A percentile compares a stretch with the other conserved stretches of the same genome.
These are phyloP conservation scores for Saturnispora mendoncae DNA, from an alignment of 805 yeast species.

Conservation along the genomic window DNA sequence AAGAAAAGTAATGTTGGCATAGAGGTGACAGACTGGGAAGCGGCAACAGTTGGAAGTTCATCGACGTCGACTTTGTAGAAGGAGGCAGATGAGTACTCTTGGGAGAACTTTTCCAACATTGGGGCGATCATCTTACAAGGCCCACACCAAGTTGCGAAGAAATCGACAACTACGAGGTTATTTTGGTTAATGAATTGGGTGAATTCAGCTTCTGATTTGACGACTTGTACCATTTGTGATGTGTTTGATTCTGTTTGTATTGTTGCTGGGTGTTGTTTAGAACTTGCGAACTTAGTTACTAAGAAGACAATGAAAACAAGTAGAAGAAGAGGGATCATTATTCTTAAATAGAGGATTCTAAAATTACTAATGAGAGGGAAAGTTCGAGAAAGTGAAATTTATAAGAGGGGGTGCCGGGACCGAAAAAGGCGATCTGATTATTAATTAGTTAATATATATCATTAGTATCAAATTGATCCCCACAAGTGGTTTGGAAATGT, in stretches of 20 bases:
- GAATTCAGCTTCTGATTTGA: slow-evolving; percentile 48
- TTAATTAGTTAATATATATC: too few species aligned
- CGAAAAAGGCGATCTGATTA: too few species aligned
- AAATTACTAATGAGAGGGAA: background rate
- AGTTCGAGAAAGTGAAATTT: background rate
- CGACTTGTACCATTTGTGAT: slow-evolving; percentile 42
- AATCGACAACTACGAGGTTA: slow-evolving; percentile 85
- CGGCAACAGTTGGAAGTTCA: slow-evolving; percentile 66
- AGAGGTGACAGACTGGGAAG: slow-evolving; percentile 46
- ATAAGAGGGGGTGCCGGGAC: too few species aligned
- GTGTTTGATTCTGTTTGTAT: slow-evolving; percentile 2
- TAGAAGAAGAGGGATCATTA: slow-evolving; percentile 22
- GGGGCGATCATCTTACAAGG: slow-evolving; percentile 99
- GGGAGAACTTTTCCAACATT: slow-evolving; percentile 71
- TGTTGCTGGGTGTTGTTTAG: background rate
- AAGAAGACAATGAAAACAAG: slow-evolving; percentile 21
- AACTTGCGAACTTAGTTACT: slow-evolving; percentile 21
- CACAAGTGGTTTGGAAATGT: too few species aligned
- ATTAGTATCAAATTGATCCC: too few species aligned
- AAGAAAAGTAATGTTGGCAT: slow-evolving; percentile 64
- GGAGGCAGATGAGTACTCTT: slow-evolving; percentile 54
- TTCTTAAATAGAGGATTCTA: background rate
- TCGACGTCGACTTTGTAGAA: slow-evolving; percentile 93
- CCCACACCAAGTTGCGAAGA: slow-evolving; percentile 97
- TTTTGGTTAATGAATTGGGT: slow-evolving; percentile 46